These are phyloP conservation scores for Aschersonia sp. DNA, from an alignment of 2,329 filamentous ascomycete species.

Conservation along the genomic window DNA sequence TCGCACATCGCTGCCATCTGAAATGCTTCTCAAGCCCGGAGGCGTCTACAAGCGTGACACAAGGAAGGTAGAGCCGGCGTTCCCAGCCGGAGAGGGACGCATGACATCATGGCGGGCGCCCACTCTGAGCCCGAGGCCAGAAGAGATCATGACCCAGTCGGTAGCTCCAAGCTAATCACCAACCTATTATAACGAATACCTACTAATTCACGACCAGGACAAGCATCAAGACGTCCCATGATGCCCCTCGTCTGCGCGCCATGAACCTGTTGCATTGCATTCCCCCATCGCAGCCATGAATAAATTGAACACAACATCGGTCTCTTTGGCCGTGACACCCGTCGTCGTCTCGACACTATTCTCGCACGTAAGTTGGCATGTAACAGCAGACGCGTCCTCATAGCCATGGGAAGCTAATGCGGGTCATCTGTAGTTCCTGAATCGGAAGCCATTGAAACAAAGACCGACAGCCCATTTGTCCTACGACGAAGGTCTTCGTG, in stretches of 20 bases:
- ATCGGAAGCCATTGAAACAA: constrained; percentile 58
- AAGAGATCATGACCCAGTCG: not conserved
- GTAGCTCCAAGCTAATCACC: not conserved
- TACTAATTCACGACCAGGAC: not conserved
- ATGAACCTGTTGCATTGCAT: not conserved
- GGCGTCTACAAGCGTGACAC: not conserved
- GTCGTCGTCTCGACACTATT: constrained; percentile 78
- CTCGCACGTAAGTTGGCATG: constrained; percentile 51
- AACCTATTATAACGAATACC: not conserved
- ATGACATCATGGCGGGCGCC: constrained; percentile 1
- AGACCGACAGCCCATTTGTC: constrained; percentile 84
- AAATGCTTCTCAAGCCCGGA: too few relatives aligned
- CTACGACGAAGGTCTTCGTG: constrained; percentile 81
- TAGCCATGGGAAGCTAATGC: not conserved
- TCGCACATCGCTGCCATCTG: too few relatives aligned
- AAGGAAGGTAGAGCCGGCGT: not conserved
- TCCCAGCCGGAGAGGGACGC: not conserved
- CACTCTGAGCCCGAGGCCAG: not conserved
- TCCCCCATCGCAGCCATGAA: constrained; percentile 20
- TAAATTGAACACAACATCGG: constrained; percentile 61
- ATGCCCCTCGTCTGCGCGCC: not conserved
- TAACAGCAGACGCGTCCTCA: not conserved
- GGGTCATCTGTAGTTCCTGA: constrained; percentile 52
- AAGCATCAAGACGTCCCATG: not conserved
- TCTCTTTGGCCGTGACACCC: constrained; percentile 74